Evolutionary conservation across 345 rosid genomes (phyloP).

Genomic region (Rubroshorea leprosula): DNA sequence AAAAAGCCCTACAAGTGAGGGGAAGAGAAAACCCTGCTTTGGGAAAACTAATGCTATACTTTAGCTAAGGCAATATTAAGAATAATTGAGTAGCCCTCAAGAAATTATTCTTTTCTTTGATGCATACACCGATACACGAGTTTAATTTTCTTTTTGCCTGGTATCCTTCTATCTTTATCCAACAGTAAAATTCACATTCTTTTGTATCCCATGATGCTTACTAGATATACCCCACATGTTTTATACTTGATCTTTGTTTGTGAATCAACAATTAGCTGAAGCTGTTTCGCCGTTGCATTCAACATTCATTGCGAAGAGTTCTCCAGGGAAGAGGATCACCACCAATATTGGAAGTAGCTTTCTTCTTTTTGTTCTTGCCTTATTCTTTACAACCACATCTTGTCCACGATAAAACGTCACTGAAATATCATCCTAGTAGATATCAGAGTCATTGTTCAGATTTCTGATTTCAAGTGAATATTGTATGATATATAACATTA

Average conservation of each 20-base stretch:
- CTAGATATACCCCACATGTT: not conserved
- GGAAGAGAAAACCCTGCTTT: no score
- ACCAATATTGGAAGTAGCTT: not conserved
- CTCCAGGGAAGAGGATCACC: not conserved
- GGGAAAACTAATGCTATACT: no score
- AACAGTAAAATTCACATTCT: not conserved
- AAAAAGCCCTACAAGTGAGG: no score
- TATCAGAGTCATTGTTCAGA: constrained; percentile 33
- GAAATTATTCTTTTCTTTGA: not conserved
- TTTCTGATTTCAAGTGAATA: constrained; percentile 17
- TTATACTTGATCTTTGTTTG: not conserved
- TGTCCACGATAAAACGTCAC: constrained; percentile 23
- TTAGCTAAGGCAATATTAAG: no score
- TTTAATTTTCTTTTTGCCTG: not conserved
- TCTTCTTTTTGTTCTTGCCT: not conserved
- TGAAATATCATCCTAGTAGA: constrained; percentile 32
- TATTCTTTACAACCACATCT: constrained; percentile 24
- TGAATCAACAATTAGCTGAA: not conserved
- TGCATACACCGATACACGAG: no score
- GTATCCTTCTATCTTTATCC: not conserved
- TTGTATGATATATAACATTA: not conserved
- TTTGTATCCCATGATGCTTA: not conserved
- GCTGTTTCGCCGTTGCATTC: not conserved
- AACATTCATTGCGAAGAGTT: not conserved
- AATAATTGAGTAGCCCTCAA: not conserved